Base-by-base conservation (phyloP, 2,329 filamentous ascomycete species). In the Ophiostoma australiae region DNA sequence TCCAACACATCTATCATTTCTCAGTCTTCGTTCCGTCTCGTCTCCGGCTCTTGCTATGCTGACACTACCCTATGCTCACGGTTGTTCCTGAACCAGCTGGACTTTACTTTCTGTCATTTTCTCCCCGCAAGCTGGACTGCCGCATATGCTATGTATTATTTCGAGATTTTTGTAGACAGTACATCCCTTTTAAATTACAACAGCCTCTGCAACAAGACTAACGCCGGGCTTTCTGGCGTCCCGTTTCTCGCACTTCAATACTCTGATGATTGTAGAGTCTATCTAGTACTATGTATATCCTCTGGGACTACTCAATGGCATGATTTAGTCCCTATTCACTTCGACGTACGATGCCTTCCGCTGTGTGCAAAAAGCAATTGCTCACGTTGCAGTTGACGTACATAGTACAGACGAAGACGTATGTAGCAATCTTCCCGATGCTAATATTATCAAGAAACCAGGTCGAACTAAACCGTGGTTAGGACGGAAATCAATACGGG, bases 31-130 rank as follows among this genome's bases (percentile, higher is more conserved):
- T 48, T 23, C 58, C 31, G 6, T 31, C 20, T 5, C 4, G 33
- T 65, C 8, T 35, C 37, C 61, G 61, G 63, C 63, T 66, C 35
- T 66, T 65, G n/a, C 27, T 58, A 17, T 63, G 58, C 27, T 63
- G 58, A 33, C 58, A 63, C 58, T 33, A 63, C 58, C 58, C 23
- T 63, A 20, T 63, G 58, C 58, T 63, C 58, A 63, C 58, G 13
- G 15, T 39, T 39, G 33, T n/a, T 35, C 63, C 63, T 39, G 33
- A 20, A 31, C 17, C 58, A 33, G 27, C 27, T 33, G 8, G 4
- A 31, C 20, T 27, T 33, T 17, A 17, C 1, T 23, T 33, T 63
- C 58, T 63, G 58, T 20, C 58, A 63, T 33, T 63, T 33, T 63
- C 58, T 63, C 58, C 27, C 58, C 58, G 58, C 58, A 63, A 63